These are phyloP conservation scores for Cladosporium sp. DNA, from an alignment of 2,329 filamentous ascomycete species.

Conservation along the genomic window DNA sequence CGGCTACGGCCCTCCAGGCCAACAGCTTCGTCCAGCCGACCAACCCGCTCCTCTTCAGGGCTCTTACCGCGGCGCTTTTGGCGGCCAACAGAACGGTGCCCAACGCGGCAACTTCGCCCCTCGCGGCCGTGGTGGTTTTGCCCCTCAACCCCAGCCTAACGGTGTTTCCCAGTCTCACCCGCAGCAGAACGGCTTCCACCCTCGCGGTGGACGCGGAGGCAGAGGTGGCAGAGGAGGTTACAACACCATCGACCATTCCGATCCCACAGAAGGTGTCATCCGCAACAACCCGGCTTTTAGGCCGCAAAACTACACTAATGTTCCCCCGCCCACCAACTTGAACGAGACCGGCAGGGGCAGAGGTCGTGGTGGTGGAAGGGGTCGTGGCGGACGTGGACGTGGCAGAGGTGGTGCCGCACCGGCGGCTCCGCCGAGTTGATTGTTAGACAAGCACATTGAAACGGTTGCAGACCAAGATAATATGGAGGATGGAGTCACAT, in stretches of 20 bases:
- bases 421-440: too few relatives aligned
- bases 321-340: conserved; percentile 55
- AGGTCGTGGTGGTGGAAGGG: conserved; percentile 21
- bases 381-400: conserved; percentile 16
- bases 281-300: conserved; percentile 53
- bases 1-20: conserved; percentile 52
- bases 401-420: conserved; percentile 16
- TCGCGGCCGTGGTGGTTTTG: conserved; percentile 34
- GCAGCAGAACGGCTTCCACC: conserved; percentile 14
- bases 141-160: conserved; percentile 17
- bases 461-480: too few relatives aligned
- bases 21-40: conserved; percentile 55
- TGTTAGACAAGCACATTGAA: too few relatives aligned
- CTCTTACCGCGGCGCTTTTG: conserved; percentile 54
- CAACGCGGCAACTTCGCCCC: conserved; percentile 25
- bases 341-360: conserved; percentile 36
- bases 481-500: too few relatives aligned
- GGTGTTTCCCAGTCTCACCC: not conserved
- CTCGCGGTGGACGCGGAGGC: conserved; percentile 32
- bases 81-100: conserved; percentile 35
- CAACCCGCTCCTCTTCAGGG: conserved; percentile 55
- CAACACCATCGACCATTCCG: conserved; percentile 44
- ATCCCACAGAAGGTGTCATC: conserved; percentile 50
- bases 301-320: conserved; percentile 49
- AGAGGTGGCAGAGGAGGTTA: conserved; percentile 37